A percentile compares a stretch with the other conserved stretches of the same genome.
These are phyloP conservation scores for Nemania serpens DNA, from an alignment of 2,329 filamentous ascomycete species.

Conservation along the genomic window DNA sequence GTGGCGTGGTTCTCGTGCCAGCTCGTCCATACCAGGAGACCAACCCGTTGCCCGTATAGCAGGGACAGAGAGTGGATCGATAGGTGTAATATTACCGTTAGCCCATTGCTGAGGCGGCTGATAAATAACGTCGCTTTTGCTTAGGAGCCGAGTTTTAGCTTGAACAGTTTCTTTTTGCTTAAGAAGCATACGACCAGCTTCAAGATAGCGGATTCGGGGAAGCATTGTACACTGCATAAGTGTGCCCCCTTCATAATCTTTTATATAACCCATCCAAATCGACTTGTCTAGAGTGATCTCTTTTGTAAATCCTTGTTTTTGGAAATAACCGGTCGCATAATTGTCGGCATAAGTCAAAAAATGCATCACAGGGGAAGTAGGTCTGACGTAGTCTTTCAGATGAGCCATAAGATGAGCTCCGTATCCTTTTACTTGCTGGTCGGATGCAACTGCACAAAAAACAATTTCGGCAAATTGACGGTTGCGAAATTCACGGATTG, in stretches of 20 bases:
- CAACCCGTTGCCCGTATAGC: slow-evolving; percentile 92
- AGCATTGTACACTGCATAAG: slow-evolving; percentile 99
- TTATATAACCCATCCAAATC: slow-evolving; percentile 99
- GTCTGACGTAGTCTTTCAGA: slow-evolving; percentile 97
- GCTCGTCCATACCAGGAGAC: slow-evolving; percentile 97
- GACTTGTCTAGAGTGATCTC: slow-evolving; percentile 90
- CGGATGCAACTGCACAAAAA: slow-evolving; percentile 95
- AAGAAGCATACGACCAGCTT: slow-evolving; percentile 88
- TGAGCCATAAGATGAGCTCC: slow-evolving; percentile 98
- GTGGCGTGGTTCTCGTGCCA: slow-evolving; percentile 91
- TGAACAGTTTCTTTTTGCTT: slow-evolving; percentile 97
- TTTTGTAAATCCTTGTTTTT: slow-evolving; percentile 98
- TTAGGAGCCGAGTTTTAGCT: slow-evolving; percentile 91
- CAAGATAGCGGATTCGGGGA: slow-evolving; percentile 90
- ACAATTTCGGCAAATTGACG: slow-evolving; percentile 97
- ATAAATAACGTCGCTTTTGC: slow-evolving; percentile 86
- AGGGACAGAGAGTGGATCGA: slow-evolving; percentile 84
- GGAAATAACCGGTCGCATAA: slow-evolving; percentile 98
- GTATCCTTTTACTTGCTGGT: slow-evolving; percentile 98
- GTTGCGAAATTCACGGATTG: slow-evolving; percentile 90
- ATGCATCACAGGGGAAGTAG: slow-evolving; percentile 95
- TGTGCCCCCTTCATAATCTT: slow-evolving; percentile 97
- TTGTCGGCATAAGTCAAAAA: slow-evolving; percentile 99
- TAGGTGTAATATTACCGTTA: slow-evolving; percentile 70
- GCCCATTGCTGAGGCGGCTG: slow-evolving; percentile 85